phyloP scores from a whole-genome alignment of 2,329 filamentous ascomycete species.

The Xylaria sp. region DNA sequence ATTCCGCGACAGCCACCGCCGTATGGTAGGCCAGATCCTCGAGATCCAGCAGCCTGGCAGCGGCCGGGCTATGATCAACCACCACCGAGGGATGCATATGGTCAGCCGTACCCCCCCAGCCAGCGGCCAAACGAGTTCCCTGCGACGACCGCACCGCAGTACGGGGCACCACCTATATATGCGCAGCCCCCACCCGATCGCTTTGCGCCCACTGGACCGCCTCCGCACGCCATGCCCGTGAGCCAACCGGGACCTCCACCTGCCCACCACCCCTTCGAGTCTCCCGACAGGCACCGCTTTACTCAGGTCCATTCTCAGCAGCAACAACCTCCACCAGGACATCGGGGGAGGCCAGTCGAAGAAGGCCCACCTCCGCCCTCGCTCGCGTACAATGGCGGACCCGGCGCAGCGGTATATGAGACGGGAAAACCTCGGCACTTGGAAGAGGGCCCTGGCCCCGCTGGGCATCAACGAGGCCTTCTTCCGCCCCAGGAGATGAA shows the following conservation, averaged over 20 bases:
- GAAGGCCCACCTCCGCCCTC: constrained; percentile 55
- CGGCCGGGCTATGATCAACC: constrained; percentile 46
- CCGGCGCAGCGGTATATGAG: constrained; percentile 47
- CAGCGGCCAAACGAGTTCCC: constrained; percentile 54
- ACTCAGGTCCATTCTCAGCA: constrained; percentile 40
- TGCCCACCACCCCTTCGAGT: constrained; percentile 48
- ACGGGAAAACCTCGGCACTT: constrained; percentile 45
- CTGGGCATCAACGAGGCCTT: constrained; percentile 64
- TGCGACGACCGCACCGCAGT: constrained; percentile 45
- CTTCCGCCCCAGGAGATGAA: constrained; percentile 81
- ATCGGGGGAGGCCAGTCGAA: constrained; percentile 47
- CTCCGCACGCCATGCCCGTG: constrained; percentile 37
- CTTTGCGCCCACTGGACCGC: constrained; percentile 40
- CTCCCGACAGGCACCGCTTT: constrained; percentile 53
- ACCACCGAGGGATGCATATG: constrained; percentile 44
- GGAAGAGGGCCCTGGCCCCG: constrained; percentile 60
- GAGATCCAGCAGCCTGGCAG: constrained; percentile 41
- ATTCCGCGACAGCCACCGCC: constrained; percentile 39
- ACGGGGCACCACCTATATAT: constrained; percentile 42
- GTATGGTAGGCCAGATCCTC: constrained; percentile 42
- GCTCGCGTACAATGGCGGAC: constrained; percentile 51
- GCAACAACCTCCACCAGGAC: constrained; percentile 38
- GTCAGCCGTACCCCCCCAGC: constrained; percentile 45
- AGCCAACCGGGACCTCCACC: constrained; percentile 33
- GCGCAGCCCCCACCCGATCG: constrained; percentile 43